These are phyloP conservation scores for Trichoderma koningiopsis DNA, from an alignment of 2,329 filamentous ascomycete genomes.

Conservation along the genomic window DNA sequence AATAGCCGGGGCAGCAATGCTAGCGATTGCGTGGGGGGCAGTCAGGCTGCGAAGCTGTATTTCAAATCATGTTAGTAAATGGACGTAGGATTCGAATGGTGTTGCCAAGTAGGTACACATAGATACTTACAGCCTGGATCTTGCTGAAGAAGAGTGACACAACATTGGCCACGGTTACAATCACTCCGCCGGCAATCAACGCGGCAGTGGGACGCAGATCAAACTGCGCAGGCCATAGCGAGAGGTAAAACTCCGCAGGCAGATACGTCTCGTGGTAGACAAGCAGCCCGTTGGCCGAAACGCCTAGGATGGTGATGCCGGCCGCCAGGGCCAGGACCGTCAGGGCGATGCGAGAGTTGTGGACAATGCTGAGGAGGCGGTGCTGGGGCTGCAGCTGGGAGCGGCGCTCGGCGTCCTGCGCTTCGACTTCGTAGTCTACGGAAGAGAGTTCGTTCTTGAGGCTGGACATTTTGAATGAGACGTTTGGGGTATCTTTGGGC, in stretches of 20 bases:
- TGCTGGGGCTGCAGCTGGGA: slow-evolving; percentile 43
- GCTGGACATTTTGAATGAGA: slow-evolving; percentile 31
- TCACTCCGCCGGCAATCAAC: slow-evolving; percentile 53
- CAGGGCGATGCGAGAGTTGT: slow-evolving; percentile 50
- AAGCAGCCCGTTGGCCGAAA: slow-evolving; percentile 55
- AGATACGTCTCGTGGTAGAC: slow-evolving; percentile 59
- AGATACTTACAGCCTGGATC: slow-evolving; percentile 49
- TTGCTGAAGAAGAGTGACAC: slow-evolving; percentile 53
- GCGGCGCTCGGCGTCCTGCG: slow-evolving; percentile 40
- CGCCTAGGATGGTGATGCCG: slow-evolving; percentile 55
- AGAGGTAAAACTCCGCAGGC: slow-evolving; percentile 49
- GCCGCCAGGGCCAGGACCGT: slow-evolving; percentile 54
- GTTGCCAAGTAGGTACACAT: slow-evolving; percentile 20
- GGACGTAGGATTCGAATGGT: not conserved
- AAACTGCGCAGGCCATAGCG: slow-evolving; percentile 61
- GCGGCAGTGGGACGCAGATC: slow-evolving; percentile 59
- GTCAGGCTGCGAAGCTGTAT: slow-evolving; percentile 31
- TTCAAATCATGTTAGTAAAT: not conserved
- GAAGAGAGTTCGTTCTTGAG: slow-evolving; percentile 46
- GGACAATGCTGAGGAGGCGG: slow-evolving; percentile 44
- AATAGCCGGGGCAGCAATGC: slow-evolving; percentile 35
- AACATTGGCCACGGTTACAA: slow-evolving; percentile 53
- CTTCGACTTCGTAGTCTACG: slow-evolving; percentile 54
- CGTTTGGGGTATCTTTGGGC: not conserved
- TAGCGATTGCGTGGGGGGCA: slow-evolving; percentile 29